Percentiles rank a stretch among this genome's conserved stretches.
These are phyloP conservation scores for Cunninghamia lanceolata DNA, from an alignment of 75 land plant species.

Conservation along the genomic window DNA sequence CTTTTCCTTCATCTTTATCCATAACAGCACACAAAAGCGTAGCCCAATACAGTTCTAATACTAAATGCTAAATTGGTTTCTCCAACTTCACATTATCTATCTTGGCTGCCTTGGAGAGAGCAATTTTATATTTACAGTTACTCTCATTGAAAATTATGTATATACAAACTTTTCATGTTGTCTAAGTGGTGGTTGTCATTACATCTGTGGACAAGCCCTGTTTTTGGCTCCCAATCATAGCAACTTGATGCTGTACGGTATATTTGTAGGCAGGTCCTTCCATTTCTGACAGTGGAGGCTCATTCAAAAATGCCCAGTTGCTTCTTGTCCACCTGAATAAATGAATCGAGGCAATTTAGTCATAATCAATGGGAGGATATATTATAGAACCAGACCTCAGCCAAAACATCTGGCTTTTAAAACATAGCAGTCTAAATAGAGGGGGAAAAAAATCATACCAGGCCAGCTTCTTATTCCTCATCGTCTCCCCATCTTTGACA, in stretches of 20 bases:
- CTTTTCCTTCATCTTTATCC: too few species aligned
- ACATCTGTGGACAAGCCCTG: not conserved
- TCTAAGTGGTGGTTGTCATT: too few species aligned
- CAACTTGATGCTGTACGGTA: constrained; percentile 11
- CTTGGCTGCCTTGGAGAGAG: too few species aligned
- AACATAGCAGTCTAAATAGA: not conserved
- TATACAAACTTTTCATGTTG: too few species aligned
- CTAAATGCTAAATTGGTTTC: too few species aligned
- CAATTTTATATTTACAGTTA: too few species aligned
- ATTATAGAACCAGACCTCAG: not conserved
- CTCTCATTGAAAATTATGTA: too few species aligned
- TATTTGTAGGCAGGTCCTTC: constrained; percentile 6
- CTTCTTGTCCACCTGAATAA: constrained; percentile 71
- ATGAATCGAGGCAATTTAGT: not conserved
- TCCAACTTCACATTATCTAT: too few species aligned
- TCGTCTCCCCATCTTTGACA: not conserved
- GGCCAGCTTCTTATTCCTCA: not conserved
- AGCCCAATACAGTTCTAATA: too few species aligned
- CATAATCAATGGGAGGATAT: not conserved
- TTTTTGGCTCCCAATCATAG: not conserved
- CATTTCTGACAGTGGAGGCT: constrained; percentile 43
- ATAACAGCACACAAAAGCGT: too few species aligned
- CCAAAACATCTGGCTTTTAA: too few species aligned
- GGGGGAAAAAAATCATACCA: not conserved
- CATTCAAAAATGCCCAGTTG: constrained; percentile 71